These are phyloP conservation scores for Aspergillus bridgeri DNA, from an alignment of 495 filamentous ascomycete species.

Conservation along the genomic window DNA sequence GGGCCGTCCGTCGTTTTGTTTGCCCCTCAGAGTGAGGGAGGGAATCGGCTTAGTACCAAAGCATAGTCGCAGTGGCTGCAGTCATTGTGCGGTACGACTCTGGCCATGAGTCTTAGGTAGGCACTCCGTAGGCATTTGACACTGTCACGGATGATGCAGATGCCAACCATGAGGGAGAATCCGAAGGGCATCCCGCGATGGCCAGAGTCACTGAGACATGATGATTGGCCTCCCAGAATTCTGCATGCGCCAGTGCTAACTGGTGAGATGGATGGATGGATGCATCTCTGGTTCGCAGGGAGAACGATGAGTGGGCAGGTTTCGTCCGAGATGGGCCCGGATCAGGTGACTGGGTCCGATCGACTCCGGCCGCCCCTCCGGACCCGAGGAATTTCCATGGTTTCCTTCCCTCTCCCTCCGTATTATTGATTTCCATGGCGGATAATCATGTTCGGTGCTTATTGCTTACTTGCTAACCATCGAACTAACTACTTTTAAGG, in stretches of 20 bases:
- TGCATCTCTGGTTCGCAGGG: background rate
- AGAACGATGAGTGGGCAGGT: background rate
- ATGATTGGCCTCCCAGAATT: no score
- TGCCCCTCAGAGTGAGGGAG: constrained; percentile 1
- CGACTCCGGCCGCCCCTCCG: no score
- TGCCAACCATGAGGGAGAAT: constrained; percentile 41
- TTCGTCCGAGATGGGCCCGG: background rate
- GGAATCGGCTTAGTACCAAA: background rate
- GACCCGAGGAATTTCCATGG: no score
- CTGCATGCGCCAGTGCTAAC: no score
- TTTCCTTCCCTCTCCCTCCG: no score
- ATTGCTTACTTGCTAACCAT: background rate
- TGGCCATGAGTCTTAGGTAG: no score
- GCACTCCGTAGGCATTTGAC: no score
- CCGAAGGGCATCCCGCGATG: no score
- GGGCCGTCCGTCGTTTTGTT: constrained; percentile 8
- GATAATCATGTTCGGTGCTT: background rate
- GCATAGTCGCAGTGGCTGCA: no score
- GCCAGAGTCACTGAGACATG: background rate
- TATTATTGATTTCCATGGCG: no score
- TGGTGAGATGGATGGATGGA: no score
- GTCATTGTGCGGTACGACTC: no score
- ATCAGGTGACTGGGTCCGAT: background rate
- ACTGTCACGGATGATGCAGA: constrained; percentile 25
- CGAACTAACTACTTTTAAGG: background rate